These are phyloP conservation scores for Macadamia tetraphylla DNA, from an alignment of 164 flowering plant species.

Conservation along the genomic window DNA sequence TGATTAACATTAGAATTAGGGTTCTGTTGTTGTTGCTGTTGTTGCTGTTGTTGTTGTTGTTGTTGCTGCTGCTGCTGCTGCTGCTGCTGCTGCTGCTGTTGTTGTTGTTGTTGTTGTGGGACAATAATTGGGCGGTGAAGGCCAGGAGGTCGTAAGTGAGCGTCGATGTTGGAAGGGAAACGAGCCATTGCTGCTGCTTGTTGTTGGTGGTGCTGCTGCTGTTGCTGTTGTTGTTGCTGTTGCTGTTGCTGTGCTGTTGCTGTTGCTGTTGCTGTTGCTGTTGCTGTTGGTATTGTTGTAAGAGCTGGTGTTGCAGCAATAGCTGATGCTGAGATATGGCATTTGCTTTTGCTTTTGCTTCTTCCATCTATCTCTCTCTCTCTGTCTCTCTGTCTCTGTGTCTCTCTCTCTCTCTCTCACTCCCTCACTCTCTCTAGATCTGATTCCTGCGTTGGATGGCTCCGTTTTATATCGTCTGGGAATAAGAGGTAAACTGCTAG, in stretches of 20 bases:
- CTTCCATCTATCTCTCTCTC: constrained; percentile 10
- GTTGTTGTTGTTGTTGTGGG: constrained; percentile 29
- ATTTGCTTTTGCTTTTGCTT: constrained; percentile 47
- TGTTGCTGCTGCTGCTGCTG: constrained; percentile 21
- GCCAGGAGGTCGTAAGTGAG: constrained; percentile 70
- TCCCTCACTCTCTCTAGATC: too few relatives aligned
- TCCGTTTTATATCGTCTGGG: too few relatives aligned
- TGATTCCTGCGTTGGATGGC: too few relatives aligned
- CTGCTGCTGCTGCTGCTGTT: constrained; percentile 19
- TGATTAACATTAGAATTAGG: not conserved
- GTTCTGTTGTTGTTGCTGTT: constrained; percentile 20
- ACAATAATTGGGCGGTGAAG: constrained; percentile 38
- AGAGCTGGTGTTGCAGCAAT: too few relatives aligned
- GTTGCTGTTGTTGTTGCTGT: constrained; percentile 42
- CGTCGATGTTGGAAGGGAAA: constrained; percentile 92
- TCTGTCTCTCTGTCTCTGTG: not conserved
- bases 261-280: constrained; percentile 32
- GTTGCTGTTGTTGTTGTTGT: constrained; percentile 10
- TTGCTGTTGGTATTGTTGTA: constrained; percentile 15
- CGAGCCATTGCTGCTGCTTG: constrained; percentile 56
- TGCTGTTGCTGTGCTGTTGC: constrained; percentile 23
- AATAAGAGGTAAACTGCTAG: too few relatives aligned
- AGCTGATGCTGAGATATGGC: constrained; percentile 8
- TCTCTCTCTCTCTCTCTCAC: constrained; percentile 7
- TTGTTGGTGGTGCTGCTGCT: constrained; percentile 36